Percentiles rank a stretch among this genome's conserved stretches.
phyloP scores from a whole-genome alignment of 108 stramenopile genomes.

The Cyclotella choctawhatcheeana region DNA sequence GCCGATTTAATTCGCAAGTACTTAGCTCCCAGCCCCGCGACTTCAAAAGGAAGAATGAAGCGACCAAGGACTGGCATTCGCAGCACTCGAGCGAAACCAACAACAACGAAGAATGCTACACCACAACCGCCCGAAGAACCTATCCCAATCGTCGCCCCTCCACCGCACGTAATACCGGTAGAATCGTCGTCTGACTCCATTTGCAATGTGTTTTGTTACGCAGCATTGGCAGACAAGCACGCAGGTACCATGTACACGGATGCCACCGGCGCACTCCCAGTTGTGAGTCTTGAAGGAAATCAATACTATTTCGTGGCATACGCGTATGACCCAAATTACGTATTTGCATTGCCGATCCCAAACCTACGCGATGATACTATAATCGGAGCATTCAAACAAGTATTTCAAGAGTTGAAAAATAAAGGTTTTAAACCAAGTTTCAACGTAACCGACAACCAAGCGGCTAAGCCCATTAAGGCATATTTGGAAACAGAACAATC shows the following conservation, averaged over 20 bases:
- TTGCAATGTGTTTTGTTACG: slow-evolving; percentile 7
- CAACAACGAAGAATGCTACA: no score
- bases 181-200: not conserved
- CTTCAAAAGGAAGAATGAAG: slow-evolving; percentile 22
- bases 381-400: slow-evolving; percentile 10
- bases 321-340: not conserved
- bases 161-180: not conserved
- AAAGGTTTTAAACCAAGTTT: slow-evolving; percentile 27
- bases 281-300: slow-evolving; percentile 26
- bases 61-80: not conserved
- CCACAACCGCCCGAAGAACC: no score
- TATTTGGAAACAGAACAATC: slow-evolving; percentile 6
- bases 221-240: slow-evolving; percentile 12
- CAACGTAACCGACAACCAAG: slow-evolving; percentile 27
- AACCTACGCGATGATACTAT: not conserved
- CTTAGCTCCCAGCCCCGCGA: slow-evolving; percentile 2
- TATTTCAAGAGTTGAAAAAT: slow-evolving; percentile 8
- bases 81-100: not conserved
- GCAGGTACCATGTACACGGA: slow-evolving; percentile 12
- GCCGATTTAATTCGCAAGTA: not conserved
- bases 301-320: slow-evolving; percentile 36
- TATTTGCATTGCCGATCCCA: not conserved
- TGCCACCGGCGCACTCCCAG: slow-evolving; percentile 44
- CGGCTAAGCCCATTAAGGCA: slow-evolving; percentile 3
- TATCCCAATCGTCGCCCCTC: not conserved